phyloP scores from a whole-genome alignment of 1,284 basidiomycete genomes.

The Heliocybe sulcata region DNA sequence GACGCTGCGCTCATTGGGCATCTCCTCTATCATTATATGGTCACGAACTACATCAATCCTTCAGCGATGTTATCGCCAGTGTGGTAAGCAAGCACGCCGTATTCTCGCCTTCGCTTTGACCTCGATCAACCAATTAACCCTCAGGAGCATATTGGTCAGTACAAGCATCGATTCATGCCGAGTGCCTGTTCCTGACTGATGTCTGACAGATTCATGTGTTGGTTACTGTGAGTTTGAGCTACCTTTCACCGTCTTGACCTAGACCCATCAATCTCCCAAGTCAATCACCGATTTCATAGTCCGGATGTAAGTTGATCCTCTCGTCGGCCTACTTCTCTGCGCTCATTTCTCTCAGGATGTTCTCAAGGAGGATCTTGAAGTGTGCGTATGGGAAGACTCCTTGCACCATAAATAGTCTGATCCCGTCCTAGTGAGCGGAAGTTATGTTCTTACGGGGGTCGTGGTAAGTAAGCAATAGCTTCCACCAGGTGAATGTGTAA shows the following conservation, averaged over 20 bases:
- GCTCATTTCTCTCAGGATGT: slow-evolving; percentile 13
- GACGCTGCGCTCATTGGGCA: slow-evolving; percentile 10
- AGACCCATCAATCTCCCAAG: slow-evolving; percentile 5
- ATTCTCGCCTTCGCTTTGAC: background rate
- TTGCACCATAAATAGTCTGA: background rate
- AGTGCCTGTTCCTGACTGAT: background rate
- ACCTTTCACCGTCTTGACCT: background rate
- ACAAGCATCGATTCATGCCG: background rate
- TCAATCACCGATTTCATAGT: slow-evolving; percentile 17
- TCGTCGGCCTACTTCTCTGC: background rate
- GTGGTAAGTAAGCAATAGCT: slow-evolving; percentile 8
- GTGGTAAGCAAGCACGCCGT: too few species aligned
- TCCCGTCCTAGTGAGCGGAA: slow-evolving; percentile 8
- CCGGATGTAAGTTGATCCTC: slow-evolving; percentile 12
- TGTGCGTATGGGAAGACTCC: slow-evolving; percentile 8
- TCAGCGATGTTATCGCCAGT: slow-evolving; percentile 2
- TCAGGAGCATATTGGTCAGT: background rate
- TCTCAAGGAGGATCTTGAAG: slow-evolving; percentile 15
- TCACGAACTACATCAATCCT: slow-evolving; percentile 11
- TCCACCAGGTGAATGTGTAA: background rate
- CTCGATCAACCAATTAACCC: background rate
- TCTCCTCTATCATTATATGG: slow-evolving; percentile 10
- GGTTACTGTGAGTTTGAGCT: background rate
- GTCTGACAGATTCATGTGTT: background rate
- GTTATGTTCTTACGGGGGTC: slow-evolving; percentile 10